Conservation (phyloP, 2,329 filamentous ascomycete genomes). For the Fusarium goolgardi region DNA sequence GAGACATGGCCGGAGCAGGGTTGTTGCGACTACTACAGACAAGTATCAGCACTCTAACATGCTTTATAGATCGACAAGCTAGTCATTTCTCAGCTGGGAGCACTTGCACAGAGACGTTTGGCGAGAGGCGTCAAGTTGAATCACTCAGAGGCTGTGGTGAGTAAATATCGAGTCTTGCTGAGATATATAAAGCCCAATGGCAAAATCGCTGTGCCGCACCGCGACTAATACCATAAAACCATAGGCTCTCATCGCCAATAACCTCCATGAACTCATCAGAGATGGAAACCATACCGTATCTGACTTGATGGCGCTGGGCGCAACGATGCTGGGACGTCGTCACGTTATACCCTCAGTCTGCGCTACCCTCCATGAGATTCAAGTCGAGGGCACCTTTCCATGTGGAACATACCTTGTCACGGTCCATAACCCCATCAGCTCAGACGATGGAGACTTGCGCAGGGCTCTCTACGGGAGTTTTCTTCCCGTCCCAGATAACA, state of each 20-base stretch:
- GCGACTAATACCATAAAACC: constrained; percentile 14
- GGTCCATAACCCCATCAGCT: constrained; percentile 88
- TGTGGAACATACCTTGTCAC: constrained; percentile 94
- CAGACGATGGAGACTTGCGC: constrained; percentile 86
- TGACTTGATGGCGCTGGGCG: constrained; percentile 91
- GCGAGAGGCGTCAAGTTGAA: constrained; percentile 90
- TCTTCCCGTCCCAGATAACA: constrained; percentile 78
- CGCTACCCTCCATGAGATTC: constrained; percentile 81
- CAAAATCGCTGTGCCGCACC: background rate
- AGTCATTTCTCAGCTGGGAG: constrained; percentile 87
- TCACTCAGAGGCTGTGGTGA: constrained; percentile 85
- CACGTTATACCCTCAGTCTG: constrained; percentile 89
- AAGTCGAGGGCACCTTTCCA: constrained; percentile 94
- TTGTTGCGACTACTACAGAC: constrained; percentile 17
- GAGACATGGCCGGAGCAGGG: constrained; percentile 36
- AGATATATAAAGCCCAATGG: constrained; percentile 1
- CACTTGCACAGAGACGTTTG: constrained; percentile 86
- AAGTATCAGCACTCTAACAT: constrained; percentile 22
- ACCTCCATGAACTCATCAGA: constrained; percentile 95
- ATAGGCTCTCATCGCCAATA: constrained; percentile 84
- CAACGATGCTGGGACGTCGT: constrained; percentile 91
- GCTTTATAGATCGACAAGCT: constrained; percentile 88
- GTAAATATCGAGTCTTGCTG: constrained; percentile 24
- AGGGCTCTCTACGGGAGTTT: constrained; percentile 92
- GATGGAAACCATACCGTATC: constrained; percentile 94